phyloP scores from a whole-genome alignment of 2,329 filamentous ascomycete species.

The Acephala macrosclerotiorum region DNA sequence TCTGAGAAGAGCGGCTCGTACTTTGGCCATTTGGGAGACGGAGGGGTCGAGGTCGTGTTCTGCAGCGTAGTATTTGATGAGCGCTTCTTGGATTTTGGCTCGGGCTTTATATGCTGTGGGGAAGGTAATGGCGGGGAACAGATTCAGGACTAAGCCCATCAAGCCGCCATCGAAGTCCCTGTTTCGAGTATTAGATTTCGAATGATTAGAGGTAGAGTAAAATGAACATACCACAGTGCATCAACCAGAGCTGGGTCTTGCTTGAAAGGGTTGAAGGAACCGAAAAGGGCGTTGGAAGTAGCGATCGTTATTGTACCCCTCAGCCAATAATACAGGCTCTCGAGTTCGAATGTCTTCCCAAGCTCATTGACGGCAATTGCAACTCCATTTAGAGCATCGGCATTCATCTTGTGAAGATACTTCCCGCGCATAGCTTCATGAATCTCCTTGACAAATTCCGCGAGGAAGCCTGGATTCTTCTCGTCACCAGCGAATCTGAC shows the following conservation, averaged over 20 bases:
- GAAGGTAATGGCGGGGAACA: conserved; percentile 43
- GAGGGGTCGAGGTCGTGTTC: conserved; percentile 42
- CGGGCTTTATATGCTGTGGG: conserved; percentile 42
- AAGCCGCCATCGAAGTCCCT: conserved; percentile 42
- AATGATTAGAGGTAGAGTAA: background rate
- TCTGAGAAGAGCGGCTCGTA: conserved; percentile 40
- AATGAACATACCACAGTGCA: conserved; percentile 47
- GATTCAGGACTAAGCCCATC: conserved; percentile 38
- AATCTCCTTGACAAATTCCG: conserved; percentile 45
- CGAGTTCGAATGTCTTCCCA: conserved; percentile 39
- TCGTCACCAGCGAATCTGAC: conserved; percentile 37
- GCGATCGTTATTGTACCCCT: conserved; percentile 49
- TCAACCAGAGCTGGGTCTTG: conserved; percentile 45
- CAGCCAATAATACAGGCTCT: conserved; percentile 50
- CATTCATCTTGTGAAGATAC: conserved; percentile 47
- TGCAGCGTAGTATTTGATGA: conserved; percentile 43
- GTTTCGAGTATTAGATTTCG: background rate
- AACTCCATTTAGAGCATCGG: conserved; percentile 47
- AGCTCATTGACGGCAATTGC: conserved; percentile 41
- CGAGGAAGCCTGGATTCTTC: conserved; percentile 40
- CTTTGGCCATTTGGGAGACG: conserved; percentile 32
- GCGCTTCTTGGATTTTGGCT: conserved; percentile 48
- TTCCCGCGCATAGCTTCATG: conserved; percentile 46
- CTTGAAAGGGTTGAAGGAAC: conserved; percentile 52
- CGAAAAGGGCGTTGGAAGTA: conserved; percentile 51